Evolutionary conservation across 495 filamentous ascomycete genomes (phyloP).

Genomic region (Tuber umbilicatum): DNA sequence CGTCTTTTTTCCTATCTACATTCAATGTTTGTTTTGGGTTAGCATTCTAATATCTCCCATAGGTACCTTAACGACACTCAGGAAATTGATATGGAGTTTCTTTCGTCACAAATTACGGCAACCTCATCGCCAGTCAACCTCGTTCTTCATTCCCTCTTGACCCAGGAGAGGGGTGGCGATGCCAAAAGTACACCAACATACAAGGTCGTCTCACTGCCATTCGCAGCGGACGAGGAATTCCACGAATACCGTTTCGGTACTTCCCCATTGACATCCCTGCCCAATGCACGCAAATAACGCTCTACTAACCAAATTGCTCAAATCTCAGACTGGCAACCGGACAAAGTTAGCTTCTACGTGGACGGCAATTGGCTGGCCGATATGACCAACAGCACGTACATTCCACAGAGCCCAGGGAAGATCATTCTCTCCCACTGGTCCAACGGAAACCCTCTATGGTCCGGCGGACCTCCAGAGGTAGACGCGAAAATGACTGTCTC

Average conservation of each 20-base stretch:
- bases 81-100: constrained; percentile 73
- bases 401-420: constrained; percentile 56
- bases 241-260: constrained; percentile 66
- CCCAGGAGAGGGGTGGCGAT: constrained; percentile 52
- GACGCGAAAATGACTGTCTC: constrained; percentile 57
- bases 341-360: constrained; percentile 57
- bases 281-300: not conserved
- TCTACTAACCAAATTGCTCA: constrained; percentile 8
- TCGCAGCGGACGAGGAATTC: constrained; percentile 54
- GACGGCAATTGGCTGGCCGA: constrained; percentile 52
- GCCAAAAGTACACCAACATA: constrained; percentile 53
- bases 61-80: constrained; percentile 66
- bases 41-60: constrained; percentile 14
- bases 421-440: constrained; percentile 70
- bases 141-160: constrained; percentile 59
- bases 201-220: constrained; percentile 52
- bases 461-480: constrained; percentile 56
- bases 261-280: constrained; percentile 2
- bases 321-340: constrained; percentile 54
- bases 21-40: not conserved
- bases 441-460: constrained; percentile 65
- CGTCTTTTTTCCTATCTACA: constrained; percentile 24
- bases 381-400: constrained; percentile 50
- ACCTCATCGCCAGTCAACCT: constrained; percentile 58
- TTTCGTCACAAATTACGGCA: constrained; percentile 56